phyloP scores from a whole-genome alignment of 129 eudicot species.

The sunflower (Helianthus annuus) region DNA sequence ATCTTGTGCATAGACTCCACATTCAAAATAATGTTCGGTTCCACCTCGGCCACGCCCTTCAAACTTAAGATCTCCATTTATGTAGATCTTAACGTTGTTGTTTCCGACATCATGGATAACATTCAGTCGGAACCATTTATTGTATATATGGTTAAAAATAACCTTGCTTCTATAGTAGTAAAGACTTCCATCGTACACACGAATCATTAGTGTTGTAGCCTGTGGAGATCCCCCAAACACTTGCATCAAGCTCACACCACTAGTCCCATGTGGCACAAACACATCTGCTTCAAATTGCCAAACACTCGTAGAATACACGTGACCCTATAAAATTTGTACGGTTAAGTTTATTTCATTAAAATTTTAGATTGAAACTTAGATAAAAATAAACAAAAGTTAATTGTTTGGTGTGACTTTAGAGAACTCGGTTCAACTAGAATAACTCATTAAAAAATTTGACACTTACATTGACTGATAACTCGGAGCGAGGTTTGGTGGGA shows the following conservation, averaged over 20 bases:
- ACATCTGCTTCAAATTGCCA: conserved; percentile 46
- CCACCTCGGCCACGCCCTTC: conserved; percentile 31
- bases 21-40: conserved; percentile 32
- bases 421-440: no score
- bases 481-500: conserved; percentile 39
- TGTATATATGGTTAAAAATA: conserved; percentile 16
- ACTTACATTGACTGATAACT: conserved; percentile 24
- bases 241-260: conserved; percentile 41
- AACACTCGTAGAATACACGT: conserved; percentile 35
- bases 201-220: conserved; percentile 39
- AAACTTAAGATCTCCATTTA: conserved; percentile 26
- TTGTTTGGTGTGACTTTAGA: no score
- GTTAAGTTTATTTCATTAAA: no score
- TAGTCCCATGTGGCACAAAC: conserved; percentile 28
- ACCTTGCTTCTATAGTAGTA: conserved; percentile 18
- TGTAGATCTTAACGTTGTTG: conserved; percentile 28
- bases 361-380: no score
- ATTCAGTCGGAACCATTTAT: conserved; percentile 37
- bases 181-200: not conserved
- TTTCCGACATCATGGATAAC: conserved; percentile 35
- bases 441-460: no score
- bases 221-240: conserved; percentile 36
- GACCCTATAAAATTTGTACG: conserved; percentile 8
- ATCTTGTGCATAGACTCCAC: conserved; percentile 33
- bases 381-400: no score